Evolutionary conservation across 768 basidiomycete species (phyloP).

Genomic region (Naganishia friedmannii): DNA sequence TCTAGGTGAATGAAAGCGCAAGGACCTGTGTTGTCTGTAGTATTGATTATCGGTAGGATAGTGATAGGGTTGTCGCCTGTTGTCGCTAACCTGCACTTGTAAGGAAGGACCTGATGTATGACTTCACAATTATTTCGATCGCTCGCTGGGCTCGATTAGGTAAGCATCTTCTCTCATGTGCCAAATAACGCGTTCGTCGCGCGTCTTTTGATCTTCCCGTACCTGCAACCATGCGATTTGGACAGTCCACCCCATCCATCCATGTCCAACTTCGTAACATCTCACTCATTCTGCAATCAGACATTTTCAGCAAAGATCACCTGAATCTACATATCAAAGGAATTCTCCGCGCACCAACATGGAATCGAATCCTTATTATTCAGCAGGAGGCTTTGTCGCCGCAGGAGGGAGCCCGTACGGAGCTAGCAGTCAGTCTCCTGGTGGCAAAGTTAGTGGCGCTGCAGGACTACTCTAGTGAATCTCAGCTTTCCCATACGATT

Average conservation of each 20-base stretch:
- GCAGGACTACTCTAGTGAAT: background rate
- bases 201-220: too few relatives aligned
- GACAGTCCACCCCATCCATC: too few relatives aligned
- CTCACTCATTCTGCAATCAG: background rate
- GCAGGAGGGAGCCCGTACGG: slow-evolving; percentile 23
- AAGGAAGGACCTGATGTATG: background rate
- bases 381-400: slow-evolving; percentile 19
- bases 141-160: background rate
- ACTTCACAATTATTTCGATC: slow-evolving; percentile 22
- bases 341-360: background rate
- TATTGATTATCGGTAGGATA: too few relatives aligned
- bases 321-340: background rate
- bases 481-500: background rate
- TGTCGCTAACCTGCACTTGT: too few relatives aligned
- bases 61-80: too few relatives aligned
- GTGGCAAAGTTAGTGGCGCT: slow-evolving; percentile 9
- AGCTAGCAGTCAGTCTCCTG: slow-evolving; percentile 20
- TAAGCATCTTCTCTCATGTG: slow-evolving; percentile 16
- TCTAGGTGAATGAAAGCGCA: too few relatives aligned
- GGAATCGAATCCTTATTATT: slow-evolving; percentile 21
- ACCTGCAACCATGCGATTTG: too few relatives aligned
- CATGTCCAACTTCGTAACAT: too few relatives aligned
- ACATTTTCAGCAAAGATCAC: background rate
- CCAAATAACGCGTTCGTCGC: background rate
- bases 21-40: too few relatives aligned